Base-by-base conservation (phyloP, 768 basidiomycete genomes). In the Chalciporus chontae region DNA sequence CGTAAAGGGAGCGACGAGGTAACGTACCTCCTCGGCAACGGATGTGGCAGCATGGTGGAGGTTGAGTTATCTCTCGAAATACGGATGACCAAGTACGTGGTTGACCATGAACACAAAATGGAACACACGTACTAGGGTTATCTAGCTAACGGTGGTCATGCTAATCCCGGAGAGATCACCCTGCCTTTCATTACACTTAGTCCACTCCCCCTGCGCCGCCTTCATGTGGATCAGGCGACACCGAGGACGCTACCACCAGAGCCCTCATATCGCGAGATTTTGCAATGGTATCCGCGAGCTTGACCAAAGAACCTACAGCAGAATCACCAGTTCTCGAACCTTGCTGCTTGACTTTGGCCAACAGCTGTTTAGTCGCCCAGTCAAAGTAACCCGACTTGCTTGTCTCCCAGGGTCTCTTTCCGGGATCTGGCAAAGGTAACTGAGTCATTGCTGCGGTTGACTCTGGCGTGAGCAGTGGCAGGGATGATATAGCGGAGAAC, bases 331-430 rank as follows among this genome's bases (percentile, higher is more conserved):
- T 40, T 19, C 52, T 49, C 4, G 48, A 46, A 9, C 41, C 51
- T 32, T 54, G 63, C 23, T 59, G 55, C 41, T 56, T 69, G 44
- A 57, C 61, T 27, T 51, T 67, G 48, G 63, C 54, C 39, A 87
- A 54, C 8, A 87, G 64, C 63, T 81, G 79, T 17, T 71, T 71
- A 1, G 83, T 71, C 0, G 85, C 89, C 91, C 91, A 94, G 51
- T 82, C 81, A 5, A 85, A 62, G 64, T 93, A 94, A 5, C 87
- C 90, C 1, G 77, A 75, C 62, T 79, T 78, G 64, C 78, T 82
- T 32, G 80, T 78, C 69, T 92, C 88, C 90, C 90, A 93, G 9
- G 77, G 77, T 36, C 83, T 78, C 63, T 88, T 88, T 0, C 86
- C 83, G 0, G 83, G 79, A 50, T 83, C 79, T 4, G 73, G 58